These are phyloP conservation scores for Vigna trinervia DNA, from an alignment of 306 rosid genomes.

Conservation along the genomic window DNA sequence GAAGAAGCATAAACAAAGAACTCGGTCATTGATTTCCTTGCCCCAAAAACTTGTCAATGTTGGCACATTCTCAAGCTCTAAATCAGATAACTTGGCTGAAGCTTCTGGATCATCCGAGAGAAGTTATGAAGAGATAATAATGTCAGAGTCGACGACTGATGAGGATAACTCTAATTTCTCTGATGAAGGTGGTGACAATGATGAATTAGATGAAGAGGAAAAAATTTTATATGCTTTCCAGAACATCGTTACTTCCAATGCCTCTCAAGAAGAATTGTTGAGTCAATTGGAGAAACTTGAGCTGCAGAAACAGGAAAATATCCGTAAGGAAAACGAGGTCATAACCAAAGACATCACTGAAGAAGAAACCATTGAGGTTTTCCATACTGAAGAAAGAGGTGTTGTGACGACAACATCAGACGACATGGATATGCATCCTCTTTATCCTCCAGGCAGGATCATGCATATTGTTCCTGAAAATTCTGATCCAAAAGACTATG, in stretches of 20 bases:
- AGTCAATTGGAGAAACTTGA: neutral
- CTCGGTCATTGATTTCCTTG: neutral
- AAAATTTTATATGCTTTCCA: neutral
- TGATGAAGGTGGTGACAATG: neutral
- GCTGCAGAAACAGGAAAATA: neutral
- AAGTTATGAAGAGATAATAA: neutral
- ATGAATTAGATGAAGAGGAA: neutral
- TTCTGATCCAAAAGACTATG: too few species aligned
- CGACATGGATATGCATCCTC: neutral
- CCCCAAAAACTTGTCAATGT: neutral
- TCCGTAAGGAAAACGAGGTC: neutral
- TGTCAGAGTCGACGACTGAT: neutral
- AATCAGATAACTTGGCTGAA: too few species aligned
- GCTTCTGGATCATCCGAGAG: too few species aligned
- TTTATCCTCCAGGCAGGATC: constrained; percentile 10
- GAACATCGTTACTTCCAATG: neutral
- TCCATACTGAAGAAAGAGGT: neutral
- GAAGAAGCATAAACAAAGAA: neutral
- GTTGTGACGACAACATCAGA: neutral
- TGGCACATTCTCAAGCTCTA: too few species aligned
- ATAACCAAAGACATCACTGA: neutral
- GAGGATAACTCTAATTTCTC: neutral
- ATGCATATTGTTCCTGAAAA: neutral
- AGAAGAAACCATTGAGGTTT: neutral
- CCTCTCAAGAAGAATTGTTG: neutral